Evolutionary conservation across 164 flowering plant species (phyloP).

Genomic region (Chimonanthus salicifolius): DNA sequence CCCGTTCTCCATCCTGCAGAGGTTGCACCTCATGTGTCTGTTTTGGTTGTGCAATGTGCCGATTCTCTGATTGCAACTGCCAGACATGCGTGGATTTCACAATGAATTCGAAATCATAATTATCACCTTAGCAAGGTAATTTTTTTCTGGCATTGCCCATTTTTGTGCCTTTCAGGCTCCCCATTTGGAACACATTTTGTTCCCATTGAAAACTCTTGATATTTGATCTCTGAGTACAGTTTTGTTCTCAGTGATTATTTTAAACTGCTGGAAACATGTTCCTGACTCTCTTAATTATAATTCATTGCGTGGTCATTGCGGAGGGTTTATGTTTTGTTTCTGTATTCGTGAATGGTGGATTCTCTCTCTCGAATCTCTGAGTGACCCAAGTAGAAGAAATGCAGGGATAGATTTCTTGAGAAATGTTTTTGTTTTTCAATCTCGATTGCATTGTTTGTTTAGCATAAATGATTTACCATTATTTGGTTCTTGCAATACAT

Average conservation of each 20-base stretch:
- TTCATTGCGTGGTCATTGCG: background rate
- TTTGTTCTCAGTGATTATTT: conserved; percentile 11
- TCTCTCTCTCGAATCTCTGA: background rate
- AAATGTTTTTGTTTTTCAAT: no score
- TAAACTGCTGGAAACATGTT: conserved; percentile 4
- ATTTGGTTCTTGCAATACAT: no score
- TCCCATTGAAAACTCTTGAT: conserved; percentile 7
- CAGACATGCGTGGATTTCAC: conserved; percentile 85
- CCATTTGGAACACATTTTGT: background rate
- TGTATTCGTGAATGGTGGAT: background rate
- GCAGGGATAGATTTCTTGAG: background rate
- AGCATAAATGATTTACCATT: no score
- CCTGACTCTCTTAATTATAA: conserved; percentile 5
- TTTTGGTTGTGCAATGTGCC: conserved; percentile 77
- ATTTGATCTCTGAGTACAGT: conserved; percentile 5
- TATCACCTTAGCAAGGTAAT: background rate
- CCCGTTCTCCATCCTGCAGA: conserved; percentile 57
- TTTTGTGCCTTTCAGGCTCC: conserved; percentile 11
- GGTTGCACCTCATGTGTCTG: conserved; percentile 90
- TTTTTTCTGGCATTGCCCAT: conserved; percentile 8
- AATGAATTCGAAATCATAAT: conserved; percentile 37
- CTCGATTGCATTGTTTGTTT: no score
- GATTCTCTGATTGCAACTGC: conserved; percentile 83
- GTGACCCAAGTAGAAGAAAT: background rate
- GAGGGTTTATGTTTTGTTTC: background rate